A percentile compares a stretch with the other conserved stretches of the same genome.
Evolutionary conservation across 371 early-diverging fungal species (phyloP).

Genomic region (Mortierella sp.): DNA sequence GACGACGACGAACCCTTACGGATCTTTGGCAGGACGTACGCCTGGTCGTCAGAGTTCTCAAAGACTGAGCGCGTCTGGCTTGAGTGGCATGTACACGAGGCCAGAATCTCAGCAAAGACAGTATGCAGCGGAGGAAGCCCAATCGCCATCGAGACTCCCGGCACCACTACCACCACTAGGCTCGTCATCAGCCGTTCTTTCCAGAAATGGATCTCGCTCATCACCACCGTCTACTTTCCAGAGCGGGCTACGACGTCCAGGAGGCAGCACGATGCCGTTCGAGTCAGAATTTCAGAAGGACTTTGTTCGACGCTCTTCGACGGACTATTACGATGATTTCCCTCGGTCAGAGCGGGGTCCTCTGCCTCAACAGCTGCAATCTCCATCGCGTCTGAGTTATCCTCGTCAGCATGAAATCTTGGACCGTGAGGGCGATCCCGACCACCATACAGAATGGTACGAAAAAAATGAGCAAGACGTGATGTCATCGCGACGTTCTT

Average conservation of each 20-base stretch:
- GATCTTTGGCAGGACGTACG: conserved; percentile 16
- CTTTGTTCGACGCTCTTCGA: neutral
- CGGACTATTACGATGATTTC: conserved; percentile 13
- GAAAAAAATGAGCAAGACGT: no score
- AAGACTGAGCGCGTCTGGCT: conserved; percentile 20
- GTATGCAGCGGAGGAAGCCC: neutral
- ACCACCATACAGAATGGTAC: no score
- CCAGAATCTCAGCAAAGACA: neutral
- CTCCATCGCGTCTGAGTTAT: conserved; percentile 1
- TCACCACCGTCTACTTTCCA: conserved; percentile 12
- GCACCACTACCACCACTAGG: neutral
- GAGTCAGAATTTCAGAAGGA: conserved; percentile 7
- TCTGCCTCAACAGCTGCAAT: conserved; percentile 6
- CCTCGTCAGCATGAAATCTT: conserved; percentile 4
- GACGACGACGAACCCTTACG: conserved; percentile 23
- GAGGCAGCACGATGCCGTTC: neutral
- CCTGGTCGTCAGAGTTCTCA: conserved; percentile 8
- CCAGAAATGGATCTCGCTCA: conserved; percentile 8
- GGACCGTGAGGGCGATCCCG: conserved; percentile 4
- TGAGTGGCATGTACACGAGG: conserved; percentile 13
- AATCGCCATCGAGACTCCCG: conserved; percentile 2
- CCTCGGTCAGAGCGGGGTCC: conserved; percentile 11
- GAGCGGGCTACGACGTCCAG: conserved; percentile 15
- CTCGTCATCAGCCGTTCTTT: neutral
- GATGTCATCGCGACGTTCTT: no score